phyloP scores from a whole-genome alignment of 495 filamentous ascomycete species.

The Margaritispora aquatica region DNA sequence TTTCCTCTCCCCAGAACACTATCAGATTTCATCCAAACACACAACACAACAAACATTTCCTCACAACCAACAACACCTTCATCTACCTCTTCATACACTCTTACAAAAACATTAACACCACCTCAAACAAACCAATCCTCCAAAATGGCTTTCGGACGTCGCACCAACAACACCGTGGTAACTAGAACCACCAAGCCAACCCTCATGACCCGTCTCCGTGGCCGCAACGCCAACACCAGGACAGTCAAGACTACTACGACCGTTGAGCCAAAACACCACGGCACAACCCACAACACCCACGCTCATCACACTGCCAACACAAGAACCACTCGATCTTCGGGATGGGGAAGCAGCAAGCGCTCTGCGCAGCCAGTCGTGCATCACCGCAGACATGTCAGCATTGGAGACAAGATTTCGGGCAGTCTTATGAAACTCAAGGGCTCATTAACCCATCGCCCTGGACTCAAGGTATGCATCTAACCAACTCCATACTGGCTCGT shows the following conservation, averaged over 20 bases:
- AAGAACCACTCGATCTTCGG: conserved; percentile 3
- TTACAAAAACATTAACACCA: not conserved
- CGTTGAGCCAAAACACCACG: conserved; percentile 22
- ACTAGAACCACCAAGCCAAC: conserved; percentile 22
- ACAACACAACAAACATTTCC: not conserved
- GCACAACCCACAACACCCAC: not conserved
- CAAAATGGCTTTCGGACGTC: conserved; percentile 13
- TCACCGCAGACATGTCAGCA: conserved; percentile 47
- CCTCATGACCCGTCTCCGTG: conserved; percentile 25
- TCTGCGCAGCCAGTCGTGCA: conserved; percentile 33
- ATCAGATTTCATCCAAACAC: not conserved
- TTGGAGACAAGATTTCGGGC: conserved; percentile 66
- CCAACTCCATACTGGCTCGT: conserved; percentile 52
- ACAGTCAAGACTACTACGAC: conserved; percentile 33
- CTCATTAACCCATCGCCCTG: conserved; percentile 52
- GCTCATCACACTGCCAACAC: conserved; percentile 5
- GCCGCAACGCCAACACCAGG: conserved; percentile 26
- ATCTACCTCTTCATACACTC: not conserved
- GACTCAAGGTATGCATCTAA: conserved; percentile 60
- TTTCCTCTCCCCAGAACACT: conserved; percentile 1
- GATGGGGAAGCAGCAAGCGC: conserved; percentile 15
- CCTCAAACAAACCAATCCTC: not conserved
- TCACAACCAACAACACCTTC: not conserved
- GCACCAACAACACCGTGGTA: conserved; percentile 14
- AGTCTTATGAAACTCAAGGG: conserved; percentile 63